Evolutionary conservation across 2,329 filamentous ascomycete species (phyloP), one percentile per base, ranked within the genome.

Genomic region (Penicillium concentricum): DNA sequence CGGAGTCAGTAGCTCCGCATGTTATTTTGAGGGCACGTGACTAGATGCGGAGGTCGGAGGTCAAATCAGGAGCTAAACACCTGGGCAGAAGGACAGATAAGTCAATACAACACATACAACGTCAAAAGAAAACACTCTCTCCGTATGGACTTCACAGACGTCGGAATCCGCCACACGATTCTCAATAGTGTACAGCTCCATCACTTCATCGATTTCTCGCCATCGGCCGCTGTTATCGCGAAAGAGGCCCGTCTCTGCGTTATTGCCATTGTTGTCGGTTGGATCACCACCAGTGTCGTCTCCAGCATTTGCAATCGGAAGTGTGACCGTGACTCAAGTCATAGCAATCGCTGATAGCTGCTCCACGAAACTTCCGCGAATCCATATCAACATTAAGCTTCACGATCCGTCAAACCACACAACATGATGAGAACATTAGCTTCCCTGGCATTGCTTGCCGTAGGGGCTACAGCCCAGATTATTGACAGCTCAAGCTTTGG

Each of bases 401-500:
- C 26, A 20, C 32, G 46, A 45, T 26, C 10, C 12, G 50, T 59
- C 20, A 49, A 60, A 58, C 47, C 20, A 48, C 54, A 59, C 59
- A 56, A 59, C 62, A 76, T 67, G 47, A 76, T 82, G 71, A 76
- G 72, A 60, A 66, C 73, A 44, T 65, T 76, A 56, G 70, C 72
- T 60, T 77, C 72, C 56, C 68, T 77, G 20, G 67, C 74, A n/a
- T 62, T 81, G 41, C 71, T 78, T 20, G 65, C 84, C 52, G 81
- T 82, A 57, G 73, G 79, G 45, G 79, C 78, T 35, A 80, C 83
- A 51, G 87, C 87, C 35, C 84, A 89, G 68, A 78, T 91, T 52
- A 83, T 91, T 69, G 87, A 86, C 63, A 85, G 87, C 68, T 82
- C 91, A 47, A 92, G 89, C 72, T 95, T 95, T 72, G 91, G 91